Conservation (phyloP, 129 eudicot genomes). For the Saposhnikovia divaricata region DNA sequence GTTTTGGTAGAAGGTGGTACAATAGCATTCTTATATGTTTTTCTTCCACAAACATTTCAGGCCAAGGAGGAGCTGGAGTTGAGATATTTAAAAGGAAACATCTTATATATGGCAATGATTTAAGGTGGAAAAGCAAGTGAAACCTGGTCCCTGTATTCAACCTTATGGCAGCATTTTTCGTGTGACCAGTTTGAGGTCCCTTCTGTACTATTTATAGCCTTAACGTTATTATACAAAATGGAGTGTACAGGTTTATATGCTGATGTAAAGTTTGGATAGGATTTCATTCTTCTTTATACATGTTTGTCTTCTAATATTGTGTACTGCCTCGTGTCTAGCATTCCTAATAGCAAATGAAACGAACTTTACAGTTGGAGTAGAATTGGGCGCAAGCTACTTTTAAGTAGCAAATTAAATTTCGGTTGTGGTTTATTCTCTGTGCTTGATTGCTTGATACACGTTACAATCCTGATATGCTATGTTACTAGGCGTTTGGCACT, state of each 20-base stretch:
- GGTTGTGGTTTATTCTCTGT: neutral
- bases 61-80: conserved; percentile 86
- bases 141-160: conserved; percentile 9
- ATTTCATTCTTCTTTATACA: neutral
- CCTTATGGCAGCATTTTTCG: conserved; percentile 11
- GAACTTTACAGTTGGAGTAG: neutral
- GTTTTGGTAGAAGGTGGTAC: conserved; percentile 22
- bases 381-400: neutral
- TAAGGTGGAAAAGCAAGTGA: conserved; percentile 16
- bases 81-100: conserved; percentile 21
- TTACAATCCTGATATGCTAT: neutral
- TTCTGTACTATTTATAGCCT: conserved; percentile 18
- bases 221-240: conserved; percentile 13
- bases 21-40: conserved; percentile 26
- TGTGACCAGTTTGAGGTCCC: conserved; percentile 24
- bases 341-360: neutral
- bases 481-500: neutral
- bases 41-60: conserved; percentile 50
- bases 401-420: neutral
- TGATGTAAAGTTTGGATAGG: neutral
- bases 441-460: neutral
- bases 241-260: conserved; percentile 22
- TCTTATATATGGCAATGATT: conserved; percentile 9
- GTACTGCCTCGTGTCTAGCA: neutral
- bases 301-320: neutral